Evolutionary conservation across 2,329 filamentous ascomycete genomes (phyloP).

Genomic region (Sporothrix sp.): DNA sequence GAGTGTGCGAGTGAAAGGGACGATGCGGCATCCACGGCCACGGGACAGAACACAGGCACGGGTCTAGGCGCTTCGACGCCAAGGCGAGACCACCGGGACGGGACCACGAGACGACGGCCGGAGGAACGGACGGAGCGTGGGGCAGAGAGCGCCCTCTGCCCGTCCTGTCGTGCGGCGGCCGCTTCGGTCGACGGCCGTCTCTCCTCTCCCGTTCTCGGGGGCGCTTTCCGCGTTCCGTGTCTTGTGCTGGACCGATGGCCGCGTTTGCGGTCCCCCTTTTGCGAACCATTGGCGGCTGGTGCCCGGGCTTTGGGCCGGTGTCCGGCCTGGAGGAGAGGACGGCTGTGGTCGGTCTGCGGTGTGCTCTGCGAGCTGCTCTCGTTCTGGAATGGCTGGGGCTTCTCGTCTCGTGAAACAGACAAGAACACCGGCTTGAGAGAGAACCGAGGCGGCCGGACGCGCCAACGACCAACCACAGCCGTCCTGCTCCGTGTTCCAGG

Average conservation of each 20-base stretch:
- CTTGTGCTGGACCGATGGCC: background rate
- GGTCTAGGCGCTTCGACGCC: background rate
- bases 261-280: background rate
- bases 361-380: background rate
- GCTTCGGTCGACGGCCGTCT: too few species aligned
- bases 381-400: background rate
- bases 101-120: background rate
- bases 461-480: background rate
- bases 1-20: conserved; percentile 20
- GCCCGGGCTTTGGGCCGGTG: background rate
- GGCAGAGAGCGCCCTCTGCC: too few species aligned
- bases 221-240: too few species aligned
- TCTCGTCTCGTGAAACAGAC: conserved; percentile 5
- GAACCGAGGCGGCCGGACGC: conserved; percentile 9
- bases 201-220: too few species aligned
- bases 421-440: background rate
- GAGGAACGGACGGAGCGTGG: too few species aligned
- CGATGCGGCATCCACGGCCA: conserved; percentile 2
- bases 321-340: background rate
- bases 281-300: conserved; percentile 8
- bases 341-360: background rate
- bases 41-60: too few species aligned
- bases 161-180: too few species aligned
- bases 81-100: background rate
- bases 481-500: too few species aligned